Percentiles rank a stretch among this genome's conserved stretches.
Evolutionary conservation across 768 basidiomycete genomes (phyloP).

Genomic region (Strobilomyces echinocephalus): DNA sequence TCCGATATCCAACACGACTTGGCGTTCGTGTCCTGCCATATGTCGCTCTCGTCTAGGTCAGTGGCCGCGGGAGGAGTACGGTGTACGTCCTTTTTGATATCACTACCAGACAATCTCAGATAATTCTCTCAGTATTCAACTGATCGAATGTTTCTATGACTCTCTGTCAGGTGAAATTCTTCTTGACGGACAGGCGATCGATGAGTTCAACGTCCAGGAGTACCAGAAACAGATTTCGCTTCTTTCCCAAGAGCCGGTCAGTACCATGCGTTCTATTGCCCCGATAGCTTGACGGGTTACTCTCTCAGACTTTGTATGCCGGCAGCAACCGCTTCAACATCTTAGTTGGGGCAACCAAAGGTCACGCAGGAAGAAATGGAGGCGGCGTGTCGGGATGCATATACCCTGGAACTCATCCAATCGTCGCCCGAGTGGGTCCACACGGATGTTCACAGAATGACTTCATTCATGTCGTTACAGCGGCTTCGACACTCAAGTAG

Average conservation of each 20-base stretch:
- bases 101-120: background rate
- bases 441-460: too few species aligned
- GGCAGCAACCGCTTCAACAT: too few species aligned
- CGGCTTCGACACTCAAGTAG: slow-evolving; percentile 32
- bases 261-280: slow-evolving; percentile 3
- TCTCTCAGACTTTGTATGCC: too few species aligned
- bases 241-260: slow-evolving; percentile 57
- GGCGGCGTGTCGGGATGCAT: too few species aligned
- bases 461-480: background rate
- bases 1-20: slow-evolving; percentile 87
- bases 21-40: slow-evolving; percentile 78
- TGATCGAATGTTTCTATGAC: slow-evolving; percentile 87
- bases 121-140: background rate
- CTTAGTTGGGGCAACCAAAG: too few species aligned
- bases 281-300: too few species aligned
- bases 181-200: slow-evolving; percentile 45
- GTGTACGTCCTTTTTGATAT: slow-evolving; percentile 41
- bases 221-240: slow-evolving; percentile 69
- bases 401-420: too few species aligned
- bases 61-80: slow-evolving; percentile 52
- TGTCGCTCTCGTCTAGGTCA: slow-evolving; percentile 51
- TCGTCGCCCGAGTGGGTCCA: too few species aligned
- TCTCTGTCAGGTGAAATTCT: slow-evolving; percentile 66
- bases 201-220: slow-evolving; percentile 67
- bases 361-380: too few species aligned